phyloP scores from a whole-genome alignment of 495 filamentous ascomycete genomes.

The Stereocaulon alpinum region DNA sequence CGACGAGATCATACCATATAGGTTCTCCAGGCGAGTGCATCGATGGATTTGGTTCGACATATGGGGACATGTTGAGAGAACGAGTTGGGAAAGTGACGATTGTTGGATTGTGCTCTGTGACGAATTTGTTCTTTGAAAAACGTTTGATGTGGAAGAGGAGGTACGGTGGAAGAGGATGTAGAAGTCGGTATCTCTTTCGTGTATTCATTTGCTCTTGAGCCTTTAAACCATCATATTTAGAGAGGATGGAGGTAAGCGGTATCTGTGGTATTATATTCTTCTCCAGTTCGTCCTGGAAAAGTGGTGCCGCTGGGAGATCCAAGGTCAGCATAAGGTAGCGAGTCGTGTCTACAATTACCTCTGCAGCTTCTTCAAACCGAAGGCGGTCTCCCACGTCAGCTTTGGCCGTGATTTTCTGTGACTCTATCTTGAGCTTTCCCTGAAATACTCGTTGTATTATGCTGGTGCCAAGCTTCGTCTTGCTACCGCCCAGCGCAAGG shows the following conservation, averaged over 20 bases:
- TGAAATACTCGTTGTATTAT: conserved; percentile 90
- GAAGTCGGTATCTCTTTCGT: conserved; percentile 76
- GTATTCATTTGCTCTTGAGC: conserved; percentile 81
- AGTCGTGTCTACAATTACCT: conserved; percentile 61
- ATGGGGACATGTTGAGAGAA: conserved; percentile 77
- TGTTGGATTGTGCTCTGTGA: conserved; percentile 89
- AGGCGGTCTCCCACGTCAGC: conserved; percentile 80
- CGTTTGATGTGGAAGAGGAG: conserved; percentile 94
- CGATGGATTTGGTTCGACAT: conserved; percentile 64
- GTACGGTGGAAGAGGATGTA: conserved; percentile 87
- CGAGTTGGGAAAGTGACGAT: conserved; percentile 87
- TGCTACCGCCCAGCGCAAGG: conserved; percentile 79
- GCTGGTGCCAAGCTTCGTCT: conserved; percentile 63
- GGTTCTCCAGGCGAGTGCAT: conserved; percentile 62
- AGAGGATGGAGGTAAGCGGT: conserved; percentile 75
- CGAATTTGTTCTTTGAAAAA: conserved; percentile 92
- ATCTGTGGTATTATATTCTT: conserved; percentile 96
- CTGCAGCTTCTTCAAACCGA: conserved; percentile 84
- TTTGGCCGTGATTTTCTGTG: conserved; percentile 86
- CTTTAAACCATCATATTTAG: conserved; percentile 86
- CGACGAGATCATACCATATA: conserved; percentile 91
- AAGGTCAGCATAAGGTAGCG: conserved; percentile 86
- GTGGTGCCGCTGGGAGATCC: conserved; percentile 80
- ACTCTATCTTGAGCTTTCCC: conserved; percentile 82
- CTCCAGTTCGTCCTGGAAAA: conserved; percentile 89